Evolutionary conservation across 2,329 filamentous ascomycete species (phyloP).

Genomic region (Scedosporium dehoogii): DNA sequence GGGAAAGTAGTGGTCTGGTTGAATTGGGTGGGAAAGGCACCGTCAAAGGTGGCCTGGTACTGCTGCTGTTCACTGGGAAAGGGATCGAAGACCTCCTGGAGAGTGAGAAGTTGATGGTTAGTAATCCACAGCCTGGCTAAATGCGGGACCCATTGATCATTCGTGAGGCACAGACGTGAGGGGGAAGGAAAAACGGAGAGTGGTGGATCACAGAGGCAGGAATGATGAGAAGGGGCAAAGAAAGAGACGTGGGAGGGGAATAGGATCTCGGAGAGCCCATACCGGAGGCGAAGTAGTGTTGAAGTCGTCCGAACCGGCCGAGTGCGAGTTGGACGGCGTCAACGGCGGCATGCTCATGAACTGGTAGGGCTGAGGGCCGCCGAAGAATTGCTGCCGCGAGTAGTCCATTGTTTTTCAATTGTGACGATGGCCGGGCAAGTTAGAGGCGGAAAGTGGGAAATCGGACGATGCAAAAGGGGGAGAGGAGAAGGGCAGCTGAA

Average conservation of each 20-base stretch:
- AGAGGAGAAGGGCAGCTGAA: not conserved
- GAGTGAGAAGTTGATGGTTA: not conserved
- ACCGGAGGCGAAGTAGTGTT: conserved; percentile 45
- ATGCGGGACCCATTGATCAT: too few relatives aligned
- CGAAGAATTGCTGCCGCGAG: conserved; percentile 36
- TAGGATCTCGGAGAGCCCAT: conserved; percentile 20
- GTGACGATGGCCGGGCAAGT: not conserved
- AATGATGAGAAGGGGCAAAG: conserved; percentile 14
- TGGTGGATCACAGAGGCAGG: conserved; percentile 7
- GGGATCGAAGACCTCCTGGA: conserved; percentile 39
- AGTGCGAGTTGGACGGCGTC: conserved; percentile 46
- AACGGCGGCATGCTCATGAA: conserved; percentile 43
- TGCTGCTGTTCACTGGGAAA: conserved; percentile 38
- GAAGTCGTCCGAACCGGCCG: conserved; percentile 44
- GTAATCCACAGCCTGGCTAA: not conserved
- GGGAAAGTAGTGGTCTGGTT: conserved; percentile 25
- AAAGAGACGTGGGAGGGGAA: conserved; percentile 11
- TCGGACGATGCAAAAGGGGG: not conserved
- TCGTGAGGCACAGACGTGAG: not conserved
- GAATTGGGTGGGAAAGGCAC: conserved; percentile 6
- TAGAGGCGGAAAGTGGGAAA: not conserved
- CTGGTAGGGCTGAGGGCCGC: conserved; percentile 38
- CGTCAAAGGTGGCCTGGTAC: conserved; percentile 36
- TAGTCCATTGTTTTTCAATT: conserved; percentile 36
- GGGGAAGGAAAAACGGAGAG: conserved; percentile 1